Percentiles rank a stretch among this genome's conserved stretches.
phyloP scores from a whole-genome alignment of 2,329 filamentous ascomycete species.

The Cladosporium sp. region DNA sequence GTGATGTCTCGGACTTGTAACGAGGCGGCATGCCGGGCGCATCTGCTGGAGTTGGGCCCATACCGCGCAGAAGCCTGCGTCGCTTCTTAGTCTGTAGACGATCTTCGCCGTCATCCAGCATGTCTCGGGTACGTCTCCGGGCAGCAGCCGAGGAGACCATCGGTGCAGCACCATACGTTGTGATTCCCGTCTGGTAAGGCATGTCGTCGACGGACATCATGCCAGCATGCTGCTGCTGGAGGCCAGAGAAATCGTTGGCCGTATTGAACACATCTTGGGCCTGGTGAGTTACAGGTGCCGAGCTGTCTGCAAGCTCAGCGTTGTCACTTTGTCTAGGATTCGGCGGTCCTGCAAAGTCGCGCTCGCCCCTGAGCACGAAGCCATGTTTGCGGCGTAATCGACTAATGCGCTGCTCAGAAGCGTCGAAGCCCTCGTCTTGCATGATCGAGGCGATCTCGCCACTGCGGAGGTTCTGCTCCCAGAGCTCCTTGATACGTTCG shows the following conservation, averaged over 20 bases:
- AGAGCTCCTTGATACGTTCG: conserved; percentile 71
- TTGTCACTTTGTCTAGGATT: conserved; percentile 1
- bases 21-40: conserved; percentile 64
- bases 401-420: conserved; percentile 55
- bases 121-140: neutral
- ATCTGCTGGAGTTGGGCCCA: conserved; percentile 67
- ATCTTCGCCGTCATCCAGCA: conserved; percentile 55
- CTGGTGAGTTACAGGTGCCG: neutral
- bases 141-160: neutral
- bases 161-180: neutral
- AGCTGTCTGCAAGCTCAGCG: neutral
- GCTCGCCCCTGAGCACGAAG: conserved; percentile 3
- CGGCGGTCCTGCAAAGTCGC: conserved; percentile 23
- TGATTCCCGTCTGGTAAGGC: neutral
- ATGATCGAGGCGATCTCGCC: conserved; percentile 72
- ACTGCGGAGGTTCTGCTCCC: conserved; percentile 72
- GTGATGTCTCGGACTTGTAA: conserved; percentile 79
- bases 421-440: conserved; percentile 69
- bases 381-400: conserved; percentile 16
- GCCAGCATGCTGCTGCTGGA: neutral
- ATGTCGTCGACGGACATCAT: neutral
- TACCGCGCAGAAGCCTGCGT: conserved; percentile 67
- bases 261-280: neutral
- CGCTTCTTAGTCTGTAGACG: conserved; percentile 65
- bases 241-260: neutral